Percentiles rank a stretch among this genome's conserved stretches.
Evolutionary conservation across 257 asterid species (phyloP).

Genomic region (Jaltomata sinuosa): DNA sequence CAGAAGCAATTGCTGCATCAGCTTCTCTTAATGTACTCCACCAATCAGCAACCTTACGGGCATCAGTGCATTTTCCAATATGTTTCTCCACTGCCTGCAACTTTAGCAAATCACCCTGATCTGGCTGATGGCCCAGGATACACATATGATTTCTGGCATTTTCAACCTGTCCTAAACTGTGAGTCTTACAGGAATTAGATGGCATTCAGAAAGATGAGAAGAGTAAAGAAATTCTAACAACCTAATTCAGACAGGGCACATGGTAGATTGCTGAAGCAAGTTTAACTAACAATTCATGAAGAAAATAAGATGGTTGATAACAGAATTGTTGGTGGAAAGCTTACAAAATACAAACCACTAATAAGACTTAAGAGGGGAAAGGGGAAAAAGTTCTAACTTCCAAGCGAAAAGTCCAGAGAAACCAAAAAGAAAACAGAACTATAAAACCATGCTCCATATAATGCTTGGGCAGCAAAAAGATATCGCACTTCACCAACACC

Average conservation of each 20-base stretch:
- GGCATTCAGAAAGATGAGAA: constrained; percentile 7
- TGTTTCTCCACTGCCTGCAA: constrained; percentile 60
- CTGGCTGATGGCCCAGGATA: constrained; percentile 41
- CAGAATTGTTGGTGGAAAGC: not conserved
- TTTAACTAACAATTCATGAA: not conserved
- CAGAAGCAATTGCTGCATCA: constrained; percentile 62
- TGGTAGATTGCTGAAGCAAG: not conserved
- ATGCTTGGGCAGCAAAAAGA: not conserved
- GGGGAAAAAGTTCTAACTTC: not conserved
- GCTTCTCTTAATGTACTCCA: constrained; percentile 46
- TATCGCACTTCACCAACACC: not conserved
- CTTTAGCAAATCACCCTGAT: constrained; percentile 49
- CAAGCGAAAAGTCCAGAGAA: not conserved
- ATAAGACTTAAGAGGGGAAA: not conserved
- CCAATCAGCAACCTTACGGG: constrained; percentile 66
- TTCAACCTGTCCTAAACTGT: constrained; percentile 72
- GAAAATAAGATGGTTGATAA: not conserved
- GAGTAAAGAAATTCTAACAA: not conserved
- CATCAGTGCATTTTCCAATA: constrained; percentile 46
- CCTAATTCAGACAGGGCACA: not conserved
- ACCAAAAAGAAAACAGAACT: not conserved
- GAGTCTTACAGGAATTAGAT: constrained; percentile 23
- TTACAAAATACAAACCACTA: not conserved
- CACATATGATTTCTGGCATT: constrained; percentile 54
- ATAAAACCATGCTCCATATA: not conserved